Evolutionary conservation across 345 rosid genomes (phyloP), one percentile per base, ranked within the genome.

Genomic region (Arabis hirsuta): DNA sequence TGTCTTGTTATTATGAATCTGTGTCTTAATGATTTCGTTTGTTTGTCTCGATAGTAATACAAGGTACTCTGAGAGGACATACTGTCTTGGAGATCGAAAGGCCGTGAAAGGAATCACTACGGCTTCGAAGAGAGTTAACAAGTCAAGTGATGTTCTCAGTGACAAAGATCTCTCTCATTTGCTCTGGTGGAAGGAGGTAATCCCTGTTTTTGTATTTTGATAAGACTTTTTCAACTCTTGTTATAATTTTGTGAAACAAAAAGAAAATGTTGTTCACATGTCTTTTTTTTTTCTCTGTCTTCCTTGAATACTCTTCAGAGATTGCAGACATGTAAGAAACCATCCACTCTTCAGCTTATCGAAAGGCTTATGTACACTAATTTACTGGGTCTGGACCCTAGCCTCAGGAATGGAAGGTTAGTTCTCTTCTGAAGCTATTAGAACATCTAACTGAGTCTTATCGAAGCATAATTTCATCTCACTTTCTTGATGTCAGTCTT

Each of bases 141-240:
- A 72, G 52, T 56, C 81, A 3, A 75, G 63, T 57, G 81, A 79
- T 69, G 73, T 57, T 62, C 78, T 84, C 51, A 80, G 61, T 63
- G 96, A 89, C 26, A 89, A 85, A 80, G 86, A 87, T 83, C 82
- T 86, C 67, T 77, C 90, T 61, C 92, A 90, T 71, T 51, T 94
- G 51, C 45, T 82, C 7, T 94, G 96, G 98, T 90, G 97, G 98
- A 88, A 82, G 81, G 96, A 94, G 90, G 98, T 91, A 51, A 7
- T 3, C 34, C 29, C 3, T 24, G 2, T 56, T 44, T 79, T 34
- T 19, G 58, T 71, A 8, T 63, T n/a, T 44, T 43, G 53, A 26
- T 31, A 9, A 36, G 38, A 34, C 38, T 34, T 3, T 19, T 34
- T 34, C 2, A 31, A 61, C 14, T 64, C 71, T 55, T 62, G 34